Conservation (phyloP, 2,329 filamentous ascomycete genomes). For the Xylaria sp. region DNA sequence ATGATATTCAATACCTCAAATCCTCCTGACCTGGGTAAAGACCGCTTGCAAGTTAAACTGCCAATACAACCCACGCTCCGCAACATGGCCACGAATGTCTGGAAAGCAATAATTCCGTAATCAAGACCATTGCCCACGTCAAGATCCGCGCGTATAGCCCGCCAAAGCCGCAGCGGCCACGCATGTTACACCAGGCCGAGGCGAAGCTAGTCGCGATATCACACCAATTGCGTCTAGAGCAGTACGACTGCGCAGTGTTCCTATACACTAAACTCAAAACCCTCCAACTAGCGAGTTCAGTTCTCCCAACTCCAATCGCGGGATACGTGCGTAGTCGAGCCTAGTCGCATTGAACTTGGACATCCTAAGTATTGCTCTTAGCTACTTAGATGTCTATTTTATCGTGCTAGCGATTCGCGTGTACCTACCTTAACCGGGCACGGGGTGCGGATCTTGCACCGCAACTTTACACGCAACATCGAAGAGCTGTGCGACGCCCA, state of each 20-base stretch:
- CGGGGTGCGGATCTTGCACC: neutral
- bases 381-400: neutral
- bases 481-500: neutral
- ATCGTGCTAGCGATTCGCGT: neutral
- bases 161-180: neutral
- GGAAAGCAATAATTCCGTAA: neutral
- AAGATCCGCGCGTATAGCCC: neutral
- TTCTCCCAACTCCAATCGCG: neutral
- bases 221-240: neutral
- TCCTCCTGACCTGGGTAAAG: too few relatives aligned
- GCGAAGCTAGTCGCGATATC: neutral
- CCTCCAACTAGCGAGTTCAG: neutral
- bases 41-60: too few relatives aligned
- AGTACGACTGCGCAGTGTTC: neutral
- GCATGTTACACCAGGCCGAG: neutral
- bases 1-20: too few relatives aligned
- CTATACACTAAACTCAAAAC: neutral
- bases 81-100: neutral
- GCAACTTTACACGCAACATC: neutral
- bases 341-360: neutral
- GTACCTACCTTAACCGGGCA: neutral
- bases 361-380: neutral
- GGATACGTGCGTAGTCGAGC: neutral
- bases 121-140: neutral
- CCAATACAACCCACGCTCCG: neutral